Evolutionary conservation across 2,329 filamentous ascomycete genomes (phyloP).

Genomic region (Cephalotrichum gorgonifer): DNA sequence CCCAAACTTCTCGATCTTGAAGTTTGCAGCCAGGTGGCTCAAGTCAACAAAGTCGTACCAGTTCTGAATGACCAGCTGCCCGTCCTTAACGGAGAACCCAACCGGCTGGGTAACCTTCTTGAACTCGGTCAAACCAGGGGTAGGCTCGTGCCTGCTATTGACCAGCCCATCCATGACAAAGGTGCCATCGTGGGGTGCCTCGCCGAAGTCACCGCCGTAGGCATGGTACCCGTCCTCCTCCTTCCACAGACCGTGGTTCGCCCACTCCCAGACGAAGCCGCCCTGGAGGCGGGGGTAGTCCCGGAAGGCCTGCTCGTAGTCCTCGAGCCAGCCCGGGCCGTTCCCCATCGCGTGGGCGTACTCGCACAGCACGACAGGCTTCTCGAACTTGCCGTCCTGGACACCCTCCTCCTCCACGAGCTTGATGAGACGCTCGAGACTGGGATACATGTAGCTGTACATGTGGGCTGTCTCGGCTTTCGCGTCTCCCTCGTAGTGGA

Average conservation of each 20-base stretch:
- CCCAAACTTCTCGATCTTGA: slow-evolving; percentile 24
- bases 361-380: slow-evolving; percentile 49
- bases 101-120: slow-evolving; percentile 51
- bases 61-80: slow-evolving; percentile 36
- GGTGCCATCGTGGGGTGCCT: slow-evolving; percentile 47
- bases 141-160: slow-evolving; percentile 35
- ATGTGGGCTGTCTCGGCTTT: slow-evolving; percentile 50
- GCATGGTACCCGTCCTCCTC: slow-evolving; percentile 38
- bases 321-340: slow-evolving; percentile 54
- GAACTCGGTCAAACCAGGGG: slow-evolving; percentile 41
- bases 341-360: slow-evolving; percentile 61
- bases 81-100: slow-evolving; percentile 30
- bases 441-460: slow-evolving; percentile 55
- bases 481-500: slow-evolving; percentile 57
- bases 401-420: slow-evolving; percentile 24
- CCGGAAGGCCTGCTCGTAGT: slow-evolving; percentile 58
- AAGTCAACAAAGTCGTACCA: slow-evolving; percentile 43
- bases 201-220: slow-evolving; percentile 53
- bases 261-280: slow-evolving; percentile 57
- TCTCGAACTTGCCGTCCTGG: slow-evolving; percentile 23
- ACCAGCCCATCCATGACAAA: slow-evolving; percentile 49
- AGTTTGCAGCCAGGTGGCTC: slow-evolving; percentile 36
- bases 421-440: slow-evolving; percentile 30
- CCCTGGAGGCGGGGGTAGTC: slow-evolving; percentile 41
- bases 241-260: slow-evolving; percentile 38